Conservation (phyloP, 2,329 filamentous ascomycete species). For the Colletotrichum plurivorum region DNA sequence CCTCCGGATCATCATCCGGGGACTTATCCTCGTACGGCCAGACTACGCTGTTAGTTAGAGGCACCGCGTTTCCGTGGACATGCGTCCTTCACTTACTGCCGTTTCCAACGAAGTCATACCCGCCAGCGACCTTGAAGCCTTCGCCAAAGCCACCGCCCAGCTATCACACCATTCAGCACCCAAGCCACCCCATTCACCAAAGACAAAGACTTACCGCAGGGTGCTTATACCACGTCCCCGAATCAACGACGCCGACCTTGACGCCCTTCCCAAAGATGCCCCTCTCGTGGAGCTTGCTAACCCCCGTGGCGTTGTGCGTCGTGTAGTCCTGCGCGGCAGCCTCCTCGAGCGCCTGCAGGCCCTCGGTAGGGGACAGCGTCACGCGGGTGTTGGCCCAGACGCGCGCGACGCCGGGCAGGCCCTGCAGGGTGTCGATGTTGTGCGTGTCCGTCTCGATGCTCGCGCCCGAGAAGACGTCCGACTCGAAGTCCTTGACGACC, state of each 20-base stretch:
- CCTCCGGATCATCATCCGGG: conserved; percentile 44
- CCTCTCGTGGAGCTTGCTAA: conserved; percentile 53
- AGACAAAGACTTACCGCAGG: conserved; percentile 46
- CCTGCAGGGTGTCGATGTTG: conserved; percentile 50
- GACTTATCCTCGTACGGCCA: conserved; percentile 41
- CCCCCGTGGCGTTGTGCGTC: conserved; percentile 54
- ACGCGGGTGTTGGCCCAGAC: conserved; percentile 49
- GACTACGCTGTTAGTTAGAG: not conserved
- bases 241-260: conserved; percentile 56
- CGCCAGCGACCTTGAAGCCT: conserved; percentile 59
- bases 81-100: conserved; percentile 38
- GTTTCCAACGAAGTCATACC: conserved; percentile 61
- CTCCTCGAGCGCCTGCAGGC: conserved; percentile 5
- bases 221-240: conserved; percentile 56
- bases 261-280: conserved; percentile 55
- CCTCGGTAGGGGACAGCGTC: conserved; percentile 16
- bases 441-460: conserved; percentile 51
- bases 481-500: conserved; percentile 31
- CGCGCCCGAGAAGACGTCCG: conserved; percentile 52
- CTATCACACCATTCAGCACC: conserved; percentile 44
- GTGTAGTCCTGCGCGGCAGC: conserved; percentile 49
- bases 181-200: not conserved
- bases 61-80: conserved; percentile 31
- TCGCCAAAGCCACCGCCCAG: conserved; percentile 62
- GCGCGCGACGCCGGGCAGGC: conserved; percentile 51